phyloP scores from a whole-genome alignment of 345 rosid species.

The Dipteronia dyeriana region DNA sequence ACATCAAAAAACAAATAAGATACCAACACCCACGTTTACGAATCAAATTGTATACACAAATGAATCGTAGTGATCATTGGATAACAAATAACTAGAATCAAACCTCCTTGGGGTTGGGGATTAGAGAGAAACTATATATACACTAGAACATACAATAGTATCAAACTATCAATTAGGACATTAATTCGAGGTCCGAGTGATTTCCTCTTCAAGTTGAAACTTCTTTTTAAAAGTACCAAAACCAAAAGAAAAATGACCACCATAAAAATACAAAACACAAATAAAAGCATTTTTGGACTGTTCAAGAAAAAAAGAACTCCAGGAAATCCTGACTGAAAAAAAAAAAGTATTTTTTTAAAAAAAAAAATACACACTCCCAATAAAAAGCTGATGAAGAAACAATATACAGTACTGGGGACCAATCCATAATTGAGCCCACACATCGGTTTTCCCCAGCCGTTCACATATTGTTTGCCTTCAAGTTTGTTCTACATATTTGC shows the following conservation, averaged over 20 bases:
- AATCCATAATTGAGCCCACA: neutral
- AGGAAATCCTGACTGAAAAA: neutral
- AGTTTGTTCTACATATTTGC: neutral
- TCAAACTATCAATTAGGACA: neutral
- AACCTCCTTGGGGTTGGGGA: neutral
- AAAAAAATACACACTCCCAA: neutral
- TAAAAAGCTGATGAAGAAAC: slow-evolving; percentile 2
- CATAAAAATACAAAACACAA: neutral
- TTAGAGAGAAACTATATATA: neutral
- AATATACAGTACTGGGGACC: neutral
- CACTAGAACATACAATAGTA: too few relatives aligned
- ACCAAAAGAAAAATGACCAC: slow-evolving; percentile 1
- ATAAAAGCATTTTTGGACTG: neutral
- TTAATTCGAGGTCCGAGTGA: neutral
- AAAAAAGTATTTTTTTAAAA: neutral
- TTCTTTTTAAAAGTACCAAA: neutral
- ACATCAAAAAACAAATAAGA: too few relatives aligned
- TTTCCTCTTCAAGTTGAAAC: neutral
- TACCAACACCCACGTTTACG: neutral
- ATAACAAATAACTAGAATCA: neutral
- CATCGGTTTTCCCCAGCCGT: neutral
- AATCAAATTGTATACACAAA: neutral
- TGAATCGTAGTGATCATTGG: neutral
- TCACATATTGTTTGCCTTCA: neutral
- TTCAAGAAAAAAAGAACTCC: neutral